These are phyloP conservation scores for Phyllosticta citrichinensis DNA, from an alignment of 2,329 filamentous ascomycete genomes.

Conservation along the genomic window DNA sequence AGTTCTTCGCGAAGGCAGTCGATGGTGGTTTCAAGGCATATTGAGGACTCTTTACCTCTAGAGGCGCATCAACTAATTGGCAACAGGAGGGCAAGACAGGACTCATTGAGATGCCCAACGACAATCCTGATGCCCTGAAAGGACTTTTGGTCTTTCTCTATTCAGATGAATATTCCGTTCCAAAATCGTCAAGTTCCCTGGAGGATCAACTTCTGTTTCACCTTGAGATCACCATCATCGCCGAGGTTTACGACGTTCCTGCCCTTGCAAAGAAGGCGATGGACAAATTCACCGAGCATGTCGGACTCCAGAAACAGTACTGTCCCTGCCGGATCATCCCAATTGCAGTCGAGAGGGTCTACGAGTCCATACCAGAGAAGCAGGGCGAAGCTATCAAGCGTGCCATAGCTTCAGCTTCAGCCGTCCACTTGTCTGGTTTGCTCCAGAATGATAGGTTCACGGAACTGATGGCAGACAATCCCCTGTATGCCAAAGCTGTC, in stretches of 20 bases:
- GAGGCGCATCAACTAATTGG: background rate
- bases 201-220: too few species aligned
- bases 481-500: too few species aligned
- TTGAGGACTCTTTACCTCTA: background rate
- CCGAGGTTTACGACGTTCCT: background rate
- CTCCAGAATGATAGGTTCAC: background rate
- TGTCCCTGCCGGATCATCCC: background rate
- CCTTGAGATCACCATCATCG: background rate
- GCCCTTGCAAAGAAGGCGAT: background rate
- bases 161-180: constrained; percentile 58
- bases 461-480: too few species aligned
- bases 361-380: background rate
- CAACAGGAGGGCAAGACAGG: background rate
- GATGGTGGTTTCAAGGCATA: background rate
- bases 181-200: background rate
- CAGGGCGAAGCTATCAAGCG: background rate
- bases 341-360: background rate
- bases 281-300: background rate
- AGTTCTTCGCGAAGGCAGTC: constrained; percentile 1
- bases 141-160: constrained; percentile 79
- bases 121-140: constrained; percentile 63
- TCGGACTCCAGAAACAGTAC: background rate
- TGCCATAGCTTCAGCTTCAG: background rate
- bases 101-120: constrained; percentile 54
- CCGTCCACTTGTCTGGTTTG: background rate